Conservation (phyloP, 2,329 filamentous ascomycete species). For the Colletotrichum tabaci region DNA sequence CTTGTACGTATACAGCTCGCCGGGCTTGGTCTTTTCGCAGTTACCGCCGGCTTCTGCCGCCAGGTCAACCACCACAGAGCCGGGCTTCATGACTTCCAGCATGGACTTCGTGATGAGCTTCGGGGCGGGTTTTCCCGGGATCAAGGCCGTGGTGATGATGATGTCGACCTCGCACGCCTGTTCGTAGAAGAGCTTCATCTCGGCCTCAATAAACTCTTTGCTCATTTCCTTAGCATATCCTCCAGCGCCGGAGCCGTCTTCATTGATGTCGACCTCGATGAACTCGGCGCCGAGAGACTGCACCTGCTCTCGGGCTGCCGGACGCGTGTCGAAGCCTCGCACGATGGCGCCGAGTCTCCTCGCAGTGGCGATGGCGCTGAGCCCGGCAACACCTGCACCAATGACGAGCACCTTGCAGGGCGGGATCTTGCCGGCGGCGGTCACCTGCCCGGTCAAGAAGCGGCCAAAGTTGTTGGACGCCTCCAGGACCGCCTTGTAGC, state of each 20-base stretch:
- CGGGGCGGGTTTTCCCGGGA: slow-evolving; percentile 86
- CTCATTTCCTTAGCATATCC: slow-evolving; percentile 97
- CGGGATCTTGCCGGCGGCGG: slow-evolving; percentile 90
- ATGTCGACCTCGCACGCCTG: slow-evolving; percentile 92
- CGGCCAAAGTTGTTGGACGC: slow-evolving; percentile 91
- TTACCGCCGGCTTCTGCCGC: slow-evolving; percentile 92
- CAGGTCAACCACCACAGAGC: slow-evolving; percentile 89
- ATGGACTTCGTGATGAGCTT: slow-evolving; percentile 87
- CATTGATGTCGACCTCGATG: slow-evolving; percentile 86
- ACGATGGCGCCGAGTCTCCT: slow-evolving; percentile 91
- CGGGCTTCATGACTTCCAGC: slow-evolving; percentile 89
- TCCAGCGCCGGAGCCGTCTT: slow-evolving; percentile 87
- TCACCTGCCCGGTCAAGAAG: slow-evolving; percentile 91
- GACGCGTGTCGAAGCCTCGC: slow-evolving; percentile 90
- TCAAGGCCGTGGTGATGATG: slow-evolving; percentile 92
- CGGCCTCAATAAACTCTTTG: slow-evolving; percentile 91
- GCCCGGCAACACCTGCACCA: slow-evolving; percentile 88
- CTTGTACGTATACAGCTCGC: slow-evolving; percentile 78
- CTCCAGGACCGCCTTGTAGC: slow-evolving; percentile 92
- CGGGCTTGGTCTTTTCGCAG: slow-evolving; percentile 84
- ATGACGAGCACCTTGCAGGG: slow-evolving; percentile 93
- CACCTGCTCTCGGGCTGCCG: slow-evolving; percentile 90
- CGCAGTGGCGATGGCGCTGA: slow-evolving; percentile 90
- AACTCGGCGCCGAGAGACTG: slow-evolving; percentile 93
- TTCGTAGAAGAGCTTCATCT: slow-evolving; percentile 93